A percentile compares a stretch with the other conserved stretches of the same genome.
phyloP scores from a whole-genome alignment of 2,329 filamentous ascomycete genomes.

The Neurospora sp. region DNA sequence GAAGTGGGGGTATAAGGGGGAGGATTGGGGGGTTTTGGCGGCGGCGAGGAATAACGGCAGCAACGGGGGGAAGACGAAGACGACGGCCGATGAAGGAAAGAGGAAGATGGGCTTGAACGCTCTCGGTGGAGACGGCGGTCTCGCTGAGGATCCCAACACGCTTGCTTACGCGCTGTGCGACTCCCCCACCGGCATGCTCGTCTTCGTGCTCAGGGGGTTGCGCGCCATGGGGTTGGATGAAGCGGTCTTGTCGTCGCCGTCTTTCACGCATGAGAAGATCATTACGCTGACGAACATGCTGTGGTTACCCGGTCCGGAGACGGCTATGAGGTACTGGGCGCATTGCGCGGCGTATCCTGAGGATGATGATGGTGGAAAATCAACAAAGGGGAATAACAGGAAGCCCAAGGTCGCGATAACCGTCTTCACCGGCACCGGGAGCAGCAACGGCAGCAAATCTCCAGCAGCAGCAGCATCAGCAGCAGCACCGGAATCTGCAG shows the following conservation, averaged over 20 bases:
- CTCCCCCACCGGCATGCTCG: conserved; percentile 48
- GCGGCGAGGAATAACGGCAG: background rate
- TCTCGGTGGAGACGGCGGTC: conserved; percentile 8
- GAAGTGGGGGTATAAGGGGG: conserved; percentile 43
- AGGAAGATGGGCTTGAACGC: conserved; percentile 19
- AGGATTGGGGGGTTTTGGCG: conserved; percentile 37
- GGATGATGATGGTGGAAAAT: conserved; percentile 10
- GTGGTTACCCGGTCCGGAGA: conserved; percentile 58
- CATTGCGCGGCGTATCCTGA: conserved; percentile 29
- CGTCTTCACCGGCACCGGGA: conserved; percentile 25
- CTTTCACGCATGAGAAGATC: conserved; percentile 40
- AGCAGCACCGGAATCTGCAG: background rate
- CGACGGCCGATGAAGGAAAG: background rate
- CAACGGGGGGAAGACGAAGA: background rate
- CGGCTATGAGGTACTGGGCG: conserved; percentile 46
- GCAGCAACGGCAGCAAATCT: conserved; percentile 9
- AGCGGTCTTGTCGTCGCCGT: conserved; percentile 5
- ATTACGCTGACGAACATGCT: conserved; percentile 51
- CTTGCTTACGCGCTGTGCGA: conserved; percentile 52
- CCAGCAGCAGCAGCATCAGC: conserved; percentile 11
- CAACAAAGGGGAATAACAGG: too few species aligned
- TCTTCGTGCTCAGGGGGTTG: conserved; percentile 41
- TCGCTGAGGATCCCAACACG: conserved; percentile 39
- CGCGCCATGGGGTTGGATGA: conserved; percentile 22
- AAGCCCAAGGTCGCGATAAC: conserved; percentile 36